Evolutionary conservation across 768 basidiomycete genomes (phyloP).

Genomic region (Lyophyllum atratum): DNA sequence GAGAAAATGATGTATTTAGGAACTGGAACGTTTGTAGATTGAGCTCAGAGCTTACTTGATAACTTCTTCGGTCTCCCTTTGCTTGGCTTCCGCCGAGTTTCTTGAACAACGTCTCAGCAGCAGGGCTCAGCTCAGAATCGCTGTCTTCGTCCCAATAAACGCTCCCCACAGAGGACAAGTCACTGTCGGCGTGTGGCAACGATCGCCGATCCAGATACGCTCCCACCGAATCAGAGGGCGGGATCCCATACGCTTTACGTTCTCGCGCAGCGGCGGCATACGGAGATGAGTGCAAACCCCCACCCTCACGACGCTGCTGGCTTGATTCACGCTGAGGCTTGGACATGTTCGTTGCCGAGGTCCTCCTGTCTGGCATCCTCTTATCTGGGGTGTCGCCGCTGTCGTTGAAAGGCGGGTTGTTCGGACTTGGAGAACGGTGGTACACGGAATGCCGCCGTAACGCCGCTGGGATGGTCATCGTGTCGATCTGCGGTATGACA

Average conservation of each 20-base stretch:
- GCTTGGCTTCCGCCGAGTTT: conserved; percentile 31
- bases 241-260: conserved; percentile 53
- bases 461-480: conserved; percentile 22
- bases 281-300: conserved; percentile 21
- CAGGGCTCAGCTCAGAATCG: conserved; percentile 41
- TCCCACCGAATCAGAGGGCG: conserved; percentile 43
- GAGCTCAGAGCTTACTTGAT: conserved; percentile 8
- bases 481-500: conserved; percentile 24
- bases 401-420: background rate
- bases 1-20: background rate
- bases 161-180: conserved; percentile 44
- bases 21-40: background rate
- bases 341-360: background rate
- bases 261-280: conserved; percentile 44
- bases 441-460: conserved; percentile 32
- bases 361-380: conserved; percentile 1
- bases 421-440: conserved; percentile 15
- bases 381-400: conserved; percentile 1
- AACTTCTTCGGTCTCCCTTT: conserved; percentile 16
- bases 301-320: conserved; percentile 4
- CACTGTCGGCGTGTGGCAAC: conserved; percentile 46
- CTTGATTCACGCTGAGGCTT: background rate
- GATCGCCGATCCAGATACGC: conserved; percentile 18
- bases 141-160: conserved; percentile 41
- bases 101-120: conserved; percentile 50